Base-by-base conservation (phyloP, 2,329 filamentous ascomycete species). In the Allantophomopsis lycopodina region DNA sequence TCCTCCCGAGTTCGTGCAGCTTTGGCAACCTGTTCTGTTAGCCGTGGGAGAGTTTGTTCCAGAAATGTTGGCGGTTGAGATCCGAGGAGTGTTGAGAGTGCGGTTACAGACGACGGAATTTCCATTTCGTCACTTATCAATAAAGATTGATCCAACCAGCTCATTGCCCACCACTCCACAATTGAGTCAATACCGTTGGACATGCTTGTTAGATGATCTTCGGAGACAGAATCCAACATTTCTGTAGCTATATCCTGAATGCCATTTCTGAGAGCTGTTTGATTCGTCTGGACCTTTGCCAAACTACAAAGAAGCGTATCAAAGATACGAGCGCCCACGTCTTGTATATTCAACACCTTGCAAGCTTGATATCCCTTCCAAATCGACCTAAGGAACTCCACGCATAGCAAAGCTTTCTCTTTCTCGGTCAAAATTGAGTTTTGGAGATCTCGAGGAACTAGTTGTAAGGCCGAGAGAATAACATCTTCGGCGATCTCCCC, bases 171-270 rank as follows among this genome's bases (percentile, higher is more conserved):
- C 5, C 42, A 17, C 32, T 37, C 40, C 15, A 50, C 38, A 16
- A 54, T 32, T 10, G 20, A 16, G 28, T 17, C 32, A 30, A 51
- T 39, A 18, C 35, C 33, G 20, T 21, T 34, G 18, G 36, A 16
- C 23, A 50, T 42, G 14, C 34, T 16, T 5, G 39, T n/a, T 5
- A 50, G 38, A 31, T 55, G 52, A 28, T 32, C 7, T 10, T 18
- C 14, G 34, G 48, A 45, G 7, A 46, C 35, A 3, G 46, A 47
- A 40, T 36, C 34, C 20, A 55, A 37, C 8, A 55, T 41, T n/a
- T 40, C 40, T 7, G 35, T 35, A 15, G 42, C 38, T 13, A 55
- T 31, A 33, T 15, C 31, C 36, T 46, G 45, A 8, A 49, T 37
- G 35, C 10, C 23, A 28, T 8, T 3, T 28, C 7, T 10, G 23